These are phyloP conservation scores for Aspergillus pseudonomiae DNA, from an alignment of 2,329 filamentous ascomycete genomes.

Conservation along the genomic window DNA sequence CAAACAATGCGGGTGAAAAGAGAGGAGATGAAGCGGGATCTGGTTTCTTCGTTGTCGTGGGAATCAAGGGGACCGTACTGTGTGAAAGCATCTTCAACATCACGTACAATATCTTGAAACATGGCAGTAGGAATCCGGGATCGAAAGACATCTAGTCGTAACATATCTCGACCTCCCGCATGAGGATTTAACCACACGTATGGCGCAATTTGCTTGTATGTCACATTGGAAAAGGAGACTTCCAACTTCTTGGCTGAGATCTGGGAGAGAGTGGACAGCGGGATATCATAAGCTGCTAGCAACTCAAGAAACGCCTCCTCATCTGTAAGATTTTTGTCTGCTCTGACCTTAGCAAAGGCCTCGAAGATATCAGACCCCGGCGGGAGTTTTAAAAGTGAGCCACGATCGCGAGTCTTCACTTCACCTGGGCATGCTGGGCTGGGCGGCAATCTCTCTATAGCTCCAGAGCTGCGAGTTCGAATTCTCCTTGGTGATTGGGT, in stretches of 20 bases:
- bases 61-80: background rate
- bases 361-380: background rate
- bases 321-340: background rate
- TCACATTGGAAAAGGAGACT: background rate
- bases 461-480: background rate
- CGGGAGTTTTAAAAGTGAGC: background rate
- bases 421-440: background rate
- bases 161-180: background rate
- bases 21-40: conserved; percentile 2
- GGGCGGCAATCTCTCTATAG: background rate
- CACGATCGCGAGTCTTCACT: background rate
- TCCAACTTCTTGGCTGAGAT: background rate
- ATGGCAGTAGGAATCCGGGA: background rate
- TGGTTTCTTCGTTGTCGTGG: background rate
- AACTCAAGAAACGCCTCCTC: background rate
- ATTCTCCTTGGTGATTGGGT: background rate
- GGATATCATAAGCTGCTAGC: background rate
- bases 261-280: conserved; percentile 1
- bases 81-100: conserved; percentile 1
- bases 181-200: conserved; percentile 2
- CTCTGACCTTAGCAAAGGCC: conserved; percentile 2
- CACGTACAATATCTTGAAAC: conserved; percentile 1
- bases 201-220: conserved; percentile 1
- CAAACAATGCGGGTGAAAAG: conserved; percentile 1
- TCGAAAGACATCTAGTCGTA: background rate